phyloP scores from a whole-genome alignment of 2,329 filamentous ascomycete species.

The Xylaria sp. region DNA sequence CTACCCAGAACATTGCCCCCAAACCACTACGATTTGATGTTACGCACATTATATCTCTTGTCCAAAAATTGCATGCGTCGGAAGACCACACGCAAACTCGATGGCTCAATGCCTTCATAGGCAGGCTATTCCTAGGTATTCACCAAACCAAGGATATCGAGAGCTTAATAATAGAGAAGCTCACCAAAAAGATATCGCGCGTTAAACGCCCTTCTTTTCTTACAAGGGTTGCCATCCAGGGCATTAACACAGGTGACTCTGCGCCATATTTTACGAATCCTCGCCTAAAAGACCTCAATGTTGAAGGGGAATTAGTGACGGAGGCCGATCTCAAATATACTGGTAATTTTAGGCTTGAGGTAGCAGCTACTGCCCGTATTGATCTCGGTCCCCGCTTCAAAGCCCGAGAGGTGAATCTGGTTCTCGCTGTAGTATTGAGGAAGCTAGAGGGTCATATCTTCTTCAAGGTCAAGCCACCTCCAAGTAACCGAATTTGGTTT shows the following conservation, averaged over 20 bases:
- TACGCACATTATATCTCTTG: constrained; percentile 86
- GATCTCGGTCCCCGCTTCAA: constrained; percentile 92
- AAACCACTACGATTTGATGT: constrained; percentile 81
- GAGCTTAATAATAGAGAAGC: constrained; percentile 80
- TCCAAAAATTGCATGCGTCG: constrained; percentile 89
- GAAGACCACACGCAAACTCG: constrained; percentile 90
- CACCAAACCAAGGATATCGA: constrained; percentile 88
- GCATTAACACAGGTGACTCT: constrained; percentile 85
- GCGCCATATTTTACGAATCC: constrained; percentile 91
- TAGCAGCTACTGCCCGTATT: constrained; percentile 91
- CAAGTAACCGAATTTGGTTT: constrained; percentile 96
- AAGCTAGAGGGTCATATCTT: constrained; percentile 86
- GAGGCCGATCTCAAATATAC: constrained; percentile 90
- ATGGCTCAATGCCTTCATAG: constrained; percentile 93
- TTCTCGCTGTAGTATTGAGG: constrained; percentile 86
- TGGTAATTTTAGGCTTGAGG: constrained; percentile 88
- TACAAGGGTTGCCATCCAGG: constrained; percentile 82
- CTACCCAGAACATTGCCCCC: constrained; percentile 67
- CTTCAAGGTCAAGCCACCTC: constrained; percentile 90
- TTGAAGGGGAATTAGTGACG: constrained; percentile 88
- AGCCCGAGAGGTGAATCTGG: constrained; percentile 85
- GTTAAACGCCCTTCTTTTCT: constrained; percentile 93
- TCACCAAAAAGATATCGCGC: constrained; percentile 94
- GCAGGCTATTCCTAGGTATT: constrained; percentile 85
- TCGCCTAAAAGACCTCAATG: constrained; percentile 85